Base-by-base conservation (phyloP, 2,329 filamentous ascomycete genomes). In the Sporothrix dimorphospora region DNA sequence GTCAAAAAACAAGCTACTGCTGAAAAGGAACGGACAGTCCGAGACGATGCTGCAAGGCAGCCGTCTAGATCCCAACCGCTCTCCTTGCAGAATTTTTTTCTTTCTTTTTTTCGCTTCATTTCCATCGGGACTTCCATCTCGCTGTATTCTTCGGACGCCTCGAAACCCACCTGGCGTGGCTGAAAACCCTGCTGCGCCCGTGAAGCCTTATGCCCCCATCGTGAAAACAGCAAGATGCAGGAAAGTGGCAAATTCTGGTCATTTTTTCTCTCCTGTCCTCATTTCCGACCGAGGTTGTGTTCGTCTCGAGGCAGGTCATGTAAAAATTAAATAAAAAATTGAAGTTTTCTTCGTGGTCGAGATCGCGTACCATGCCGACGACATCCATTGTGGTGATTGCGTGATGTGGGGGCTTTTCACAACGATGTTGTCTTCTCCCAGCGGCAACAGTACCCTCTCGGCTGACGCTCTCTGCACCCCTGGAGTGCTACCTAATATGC, bases 381-480 rank as follows among this genome's bases (percentile, higher is more conserved):
- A 57, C 66, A 69, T 69, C n/a, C n/a, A 40, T 42, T 30, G 66
- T 69, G n/a, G 12, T 19, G 34, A 69, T 69, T 55, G 66, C 66
- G 66, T 69, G 66, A 69, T 42, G 66, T 42, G 66, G 66, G 66
- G 66, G 66, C 19, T 30, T 53, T 38, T 49, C 27, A n/a, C 30
- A 12, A 27, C 47, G 7, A 8, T 40, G 55, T 30, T 6, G 14
- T n/a, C 4, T 12, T 30, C 53, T 30, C 16, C 45, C 45, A 14
- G 19, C 16, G 14, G 27, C 27, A 38, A 9, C 51, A 24, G 51
- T 53, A 14, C 51, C n/a, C n/a, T n/a, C n/a, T n/a, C n/a, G n/a
- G n/a, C n/a, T n/a, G n/a, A n/a, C 27, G 27, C 16, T n/a, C 19
- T 9, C 30, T 38, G 30, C 19, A 21, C 59, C 59, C 42, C 9